Base-by-base conservation (phyloP, 495 filamentous ascomycete genomes). In the Penicillium ucsense region DNA sequence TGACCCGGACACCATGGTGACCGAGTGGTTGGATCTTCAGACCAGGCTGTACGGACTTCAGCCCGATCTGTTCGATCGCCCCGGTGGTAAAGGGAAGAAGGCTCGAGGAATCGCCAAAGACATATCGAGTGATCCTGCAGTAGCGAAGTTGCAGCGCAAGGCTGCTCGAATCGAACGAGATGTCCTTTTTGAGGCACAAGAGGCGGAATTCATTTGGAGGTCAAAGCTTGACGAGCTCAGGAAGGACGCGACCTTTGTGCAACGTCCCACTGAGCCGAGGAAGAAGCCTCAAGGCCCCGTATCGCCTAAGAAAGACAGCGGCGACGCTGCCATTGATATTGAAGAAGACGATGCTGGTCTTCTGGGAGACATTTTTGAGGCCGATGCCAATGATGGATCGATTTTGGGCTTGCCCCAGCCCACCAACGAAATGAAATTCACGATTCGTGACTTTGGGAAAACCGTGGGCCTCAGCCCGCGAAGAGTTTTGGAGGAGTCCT, bases 381-480 rank as follows among this genome's bases (percentile, higher is more conserved):
- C 64, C 41, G 80, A 85, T 48, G 11, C 54, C 12, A 57, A 59
- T 30, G 47, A 50, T 5, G 54, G 46, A 5, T 62, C 59, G 10
- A 55, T 60, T 3, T 35, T 62, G n/a, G 53, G 51, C 7, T 46
- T 62, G n/a, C 54, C 59, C 12, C 35, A 51, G 31, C 57, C 53
- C 6, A 43, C 41, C 8, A 11, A 7, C 4, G 48, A 51, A 34
- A 49, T 55, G 5, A 41, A 57, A 10, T 66, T 88, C 5, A 76
- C 59, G 3, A 75, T 94, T 43, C 70, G 88, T 43, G 81, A 95
- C 51, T 96, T 98, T 76, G 90, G 89, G 10, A 84, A 86, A 60
- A 82, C 75, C 72, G 78, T 70, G 10, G 85, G 87, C 33, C 51
- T 91, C 9, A 83, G 65, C 51, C 87, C 88, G 12, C 75, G 79